Evolutionary conservation across 2,329 filamentous ascomycete species (phyloP).

Genomic region (Hymenoscyphus repandus): DNA sequence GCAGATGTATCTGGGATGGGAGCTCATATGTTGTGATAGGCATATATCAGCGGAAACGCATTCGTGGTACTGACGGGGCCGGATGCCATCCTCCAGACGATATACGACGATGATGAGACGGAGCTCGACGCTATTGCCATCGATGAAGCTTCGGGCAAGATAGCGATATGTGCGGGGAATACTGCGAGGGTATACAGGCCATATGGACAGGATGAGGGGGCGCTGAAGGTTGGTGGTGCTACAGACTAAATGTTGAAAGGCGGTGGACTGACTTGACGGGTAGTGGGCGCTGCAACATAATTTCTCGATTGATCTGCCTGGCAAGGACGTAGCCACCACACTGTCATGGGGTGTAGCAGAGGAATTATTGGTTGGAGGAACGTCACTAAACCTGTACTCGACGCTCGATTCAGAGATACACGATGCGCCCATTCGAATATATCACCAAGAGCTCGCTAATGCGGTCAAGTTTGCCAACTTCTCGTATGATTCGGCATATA

Average conservation of each 20-base stretch:
- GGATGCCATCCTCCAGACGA: constrained; percentile 75
- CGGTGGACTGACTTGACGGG: constrained; percentile 17
- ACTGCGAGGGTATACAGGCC: constrained; percentile 75
- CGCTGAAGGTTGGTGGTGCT: constrained; percentile 58
- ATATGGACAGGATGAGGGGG: constrained; percentile 62
- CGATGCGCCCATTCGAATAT: constrained; percentile 51
- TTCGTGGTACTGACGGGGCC: constrained; percentile 76
- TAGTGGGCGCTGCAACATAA: constrained; percentile 62
- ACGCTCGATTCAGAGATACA: constrained; percentile 31
- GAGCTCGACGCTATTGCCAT: constrained; percentile 70
- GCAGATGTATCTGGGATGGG: background rate
- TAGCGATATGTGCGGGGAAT: constrained; percentile 66
- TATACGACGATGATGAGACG: constrained; percentile 71
- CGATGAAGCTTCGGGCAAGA: constrained; percentile 78
- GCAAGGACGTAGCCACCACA: constrained; percentile 39
- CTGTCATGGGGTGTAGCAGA: constrained; percentile 85
- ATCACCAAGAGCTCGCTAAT: constrained; percentile 70
- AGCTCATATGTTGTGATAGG: constrained; percentile 41
- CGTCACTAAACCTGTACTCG: constrained; percentile 63
- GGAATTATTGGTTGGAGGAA: constrained; percentile 76
- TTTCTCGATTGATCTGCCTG: constrained; percentile 44
- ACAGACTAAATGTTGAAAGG: background rate
- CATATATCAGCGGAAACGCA: constrained; percentile 85
- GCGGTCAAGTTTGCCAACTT: constrained; percentile 69
- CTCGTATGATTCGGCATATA: constrained; percentile 81